Base-by-base conservation (phyloP, 768 basidiomycete genomes). In the Coprinopsis sp. region DNA sequence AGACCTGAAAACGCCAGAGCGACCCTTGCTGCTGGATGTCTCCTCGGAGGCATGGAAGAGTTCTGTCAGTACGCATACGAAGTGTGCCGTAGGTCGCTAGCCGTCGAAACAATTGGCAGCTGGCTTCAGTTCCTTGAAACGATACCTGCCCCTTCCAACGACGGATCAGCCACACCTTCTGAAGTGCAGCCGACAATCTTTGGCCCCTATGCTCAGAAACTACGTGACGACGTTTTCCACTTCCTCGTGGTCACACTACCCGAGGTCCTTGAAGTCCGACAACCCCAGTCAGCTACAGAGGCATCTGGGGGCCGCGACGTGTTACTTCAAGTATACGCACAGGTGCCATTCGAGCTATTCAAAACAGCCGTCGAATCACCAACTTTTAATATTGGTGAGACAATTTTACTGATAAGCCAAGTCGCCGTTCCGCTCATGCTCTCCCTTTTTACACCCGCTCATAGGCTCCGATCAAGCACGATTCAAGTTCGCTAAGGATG, bases 401-500 rank as follows among this genome's bases (percentile, higher is more conserved):
- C 42, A 70, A 59, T 16, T 34, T 44, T 25, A 11, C 28, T n/a
- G 25, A n/a, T n/a, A 7, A 8, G 19, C 37, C 22, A 46, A 43
- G 31, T 44, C 37, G 18, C 22, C 28, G 40, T 5, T 18, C 11
- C 40, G n/a, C 16, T 42, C 7, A 6, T 28, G 30, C 30, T 21
- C 6, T 7, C 18, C 18, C 4, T 28, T 28, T 8, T 42, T 11
- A 18, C 19, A 24, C 8, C 5, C 10, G 18, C 4, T 5, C 13
- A 27, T 63, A 86, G 87, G 84, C 18, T 79, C 86, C 48, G 87
- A 89, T 66, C 91, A 93, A 61, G 79, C 81, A 50, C 81, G 91
- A 37, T 96, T 93, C 70, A 86, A 85, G 58, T 94, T 94, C 66
- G 90, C 91, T 3, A 94, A 93, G 65, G 89, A 90, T 53, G 88